A percentile compares a stretch with the other conserved stretches of the same genome.
phyloP scores from a whole-genome alignment of 2,329 filamentous ascomycete species.

The Xylariaceae sp. region DNA sequence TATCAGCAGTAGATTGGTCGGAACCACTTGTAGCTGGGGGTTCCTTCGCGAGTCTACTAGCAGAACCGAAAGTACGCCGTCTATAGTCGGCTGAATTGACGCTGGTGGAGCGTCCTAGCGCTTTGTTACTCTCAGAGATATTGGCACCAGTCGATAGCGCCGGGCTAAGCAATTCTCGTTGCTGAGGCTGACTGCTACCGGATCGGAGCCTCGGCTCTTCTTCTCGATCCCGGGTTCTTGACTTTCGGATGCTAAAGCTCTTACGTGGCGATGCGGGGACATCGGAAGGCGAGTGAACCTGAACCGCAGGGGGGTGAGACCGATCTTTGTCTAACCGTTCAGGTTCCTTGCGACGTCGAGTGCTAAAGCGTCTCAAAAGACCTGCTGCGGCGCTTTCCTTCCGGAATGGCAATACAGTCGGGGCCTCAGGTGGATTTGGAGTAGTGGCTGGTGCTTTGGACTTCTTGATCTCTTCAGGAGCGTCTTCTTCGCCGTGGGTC shows the following conservation, averaged over 20 bases:
- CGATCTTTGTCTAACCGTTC: conserved; percentile 58
- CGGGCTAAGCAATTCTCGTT: conserved; percentile 72
- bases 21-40: conserved; percentile 73
- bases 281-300: conserved; percentile 75
- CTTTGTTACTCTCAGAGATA: conserved; percentile 57
- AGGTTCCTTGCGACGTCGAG: conserved; percentile 66
- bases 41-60: conserved; percentile 50
- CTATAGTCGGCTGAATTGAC: conserved; percentile 84
- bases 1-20: conserved; percentile 63
- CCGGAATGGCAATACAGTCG: conserved; percentile 58
- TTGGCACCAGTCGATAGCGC: conserved; percentile 56
- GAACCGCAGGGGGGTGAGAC: conserved; percentile 66
- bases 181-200: conserved; percentile 63
- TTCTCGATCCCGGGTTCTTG: conserved; percentile 47
- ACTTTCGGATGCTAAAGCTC: conserved; percentile 76
- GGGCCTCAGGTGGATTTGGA: conserved; percentile 49
- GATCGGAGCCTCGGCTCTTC: conserved; percentile 46
- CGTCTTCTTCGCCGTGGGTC: conserved; percentile 92
- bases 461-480: conserved; percentile 66
- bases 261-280: conserved; percentile 63
- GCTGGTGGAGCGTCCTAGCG: conserved; percentile 79
- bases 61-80: conserved; percentile 48
- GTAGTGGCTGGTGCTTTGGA: conserved; percentile 48
- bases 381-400: conserved; percentile 86
- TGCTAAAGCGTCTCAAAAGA: conserved; percentile 84